phyloP scores from a whole-genome alignment of 805 yeast species.

The Candida corydali region DNA sequence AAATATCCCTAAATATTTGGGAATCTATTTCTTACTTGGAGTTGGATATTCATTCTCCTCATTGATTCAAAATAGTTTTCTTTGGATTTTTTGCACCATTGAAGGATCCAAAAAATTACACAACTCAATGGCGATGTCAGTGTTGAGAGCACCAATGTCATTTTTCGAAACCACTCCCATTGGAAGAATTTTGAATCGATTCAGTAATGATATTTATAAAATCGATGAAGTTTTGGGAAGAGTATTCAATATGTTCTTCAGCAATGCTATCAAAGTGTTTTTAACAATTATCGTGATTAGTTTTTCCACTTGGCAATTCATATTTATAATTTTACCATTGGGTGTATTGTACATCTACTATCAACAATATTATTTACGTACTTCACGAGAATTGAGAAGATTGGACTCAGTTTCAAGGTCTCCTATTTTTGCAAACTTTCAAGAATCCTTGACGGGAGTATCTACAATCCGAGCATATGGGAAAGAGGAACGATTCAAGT shows the following conservation, averaged over 20 bases:
- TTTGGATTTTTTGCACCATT: slow-evolving; percentile 81
- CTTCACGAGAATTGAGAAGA: slow-evolving; percentile 81
- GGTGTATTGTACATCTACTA: slow-evolving; percentile 61
- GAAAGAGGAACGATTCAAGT: slow-evolving; percentile 59
- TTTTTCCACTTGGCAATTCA: slow-evolving; percentile 82
- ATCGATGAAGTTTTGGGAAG: slow-evolving; percentile 77
- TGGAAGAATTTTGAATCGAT: slow-evolving; percentile 87
- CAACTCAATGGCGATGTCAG: slow-evolving; percentile 63
- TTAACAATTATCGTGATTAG: slow-evolving; percentile 80
- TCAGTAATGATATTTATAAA: slow-evolving; percentile 85
- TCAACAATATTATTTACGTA: slow-evolving; percentile 70
- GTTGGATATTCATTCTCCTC: slow-evolving; percentile 56
- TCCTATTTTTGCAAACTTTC: slow-evolving; percentile 81
- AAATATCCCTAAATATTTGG: slow-evolving; percentile 62
- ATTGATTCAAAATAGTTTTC: slow-evolving; percentile 60
- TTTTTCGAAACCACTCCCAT: slow-evolving; percentile 95
- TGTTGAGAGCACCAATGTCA: slow-evolving; percentile 88
- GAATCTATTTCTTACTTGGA: slow-evolving; percentile 74
- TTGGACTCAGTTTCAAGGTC: slow-evolving; percentile 76
- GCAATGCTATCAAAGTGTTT: slow-evolving; percentile 55
- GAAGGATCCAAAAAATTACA: slow-evolving; percentile 77
- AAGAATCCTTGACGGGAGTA: slow-evolving; percentile 74
- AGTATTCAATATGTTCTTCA: slow-evolving; percentile 66
- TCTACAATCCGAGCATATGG: slow-evolving; percentile 71
- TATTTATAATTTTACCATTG: slow-evolving; percentile 69